Conservation (phyloP, 1,139 yeast species). For the Hyphopichia khmerensis region DNA sequence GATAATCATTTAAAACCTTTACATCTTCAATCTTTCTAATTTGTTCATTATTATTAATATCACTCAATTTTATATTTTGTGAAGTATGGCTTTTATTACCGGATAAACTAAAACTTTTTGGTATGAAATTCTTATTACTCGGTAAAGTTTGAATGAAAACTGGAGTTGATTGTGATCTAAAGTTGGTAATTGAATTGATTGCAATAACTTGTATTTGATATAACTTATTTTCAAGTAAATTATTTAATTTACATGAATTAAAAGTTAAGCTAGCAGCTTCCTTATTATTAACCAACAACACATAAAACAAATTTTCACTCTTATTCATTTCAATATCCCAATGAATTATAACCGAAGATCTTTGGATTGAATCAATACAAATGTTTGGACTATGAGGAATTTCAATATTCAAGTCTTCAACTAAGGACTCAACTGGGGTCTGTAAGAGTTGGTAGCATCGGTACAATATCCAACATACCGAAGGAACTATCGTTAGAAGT, state of each 20-base stretch:
- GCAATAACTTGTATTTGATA: slow-evolving; percentile 43
- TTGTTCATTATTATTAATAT: slow-evolving; percentile 9
- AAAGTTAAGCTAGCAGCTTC: slow-evolving; percentile 41
- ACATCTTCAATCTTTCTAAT: slow-evolving; percentile 15
- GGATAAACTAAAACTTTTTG: background rate
- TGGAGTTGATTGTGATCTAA: slow-evolving; percentile 34
- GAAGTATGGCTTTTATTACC: too few species aligned
- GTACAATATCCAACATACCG: slow-evolving; percentile 42
- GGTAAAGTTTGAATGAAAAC: slow-evolving; percentile 20
- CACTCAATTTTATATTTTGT: too few species aligned
- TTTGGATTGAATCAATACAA: slow-evolving; percentile 38
- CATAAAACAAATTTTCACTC: slow-evolving; percentile 37
- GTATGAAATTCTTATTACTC: background rate
- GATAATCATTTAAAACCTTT: slow-evolving; percentile 19
- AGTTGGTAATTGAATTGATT: slow-evolving; percentile 36
- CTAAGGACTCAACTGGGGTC: slow-evolving; percentile 38
- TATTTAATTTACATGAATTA: slow-evolving; percentile 38
- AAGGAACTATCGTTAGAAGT: slow-evolving; percentile 42
- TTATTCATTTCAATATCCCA: slow-evolving; percentile 39
- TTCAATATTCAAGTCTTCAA: slow-evolving; percentile 37
- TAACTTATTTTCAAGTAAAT: slow-evolving; percentile 25
- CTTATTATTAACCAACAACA: slow-evolving; percentile 33
- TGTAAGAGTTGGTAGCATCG: slow-evolving; percentile 35
- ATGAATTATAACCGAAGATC: slow-evolving; percentile 34
- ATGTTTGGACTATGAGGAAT: slow-evolving; percentile 43